These are phyloP conservation scores for Grosmannia huntii DNA, from an alignment of 2,329 filamentous ascomycete genomes.

Conservation along the genomic window DNA sequence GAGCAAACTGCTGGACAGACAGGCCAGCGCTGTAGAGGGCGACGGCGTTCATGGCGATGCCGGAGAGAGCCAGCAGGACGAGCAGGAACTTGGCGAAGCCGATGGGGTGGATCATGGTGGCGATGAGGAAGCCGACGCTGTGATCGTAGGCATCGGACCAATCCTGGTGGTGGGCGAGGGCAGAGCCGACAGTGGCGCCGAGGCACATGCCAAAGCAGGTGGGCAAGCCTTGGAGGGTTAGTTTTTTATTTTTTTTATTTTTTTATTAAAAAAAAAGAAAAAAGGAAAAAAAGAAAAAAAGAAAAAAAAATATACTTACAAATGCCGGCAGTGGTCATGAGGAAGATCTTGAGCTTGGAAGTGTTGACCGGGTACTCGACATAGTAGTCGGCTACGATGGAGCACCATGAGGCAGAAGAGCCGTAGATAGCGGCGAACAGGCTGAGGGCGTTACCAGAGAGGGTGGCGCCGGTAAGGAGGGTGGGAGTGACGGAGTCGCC, in stretches of 20 bases:
- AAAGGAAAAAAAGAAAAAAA: background rate
- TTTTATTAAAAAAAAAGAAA: too few species aligned
- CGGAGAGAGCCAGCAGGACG: conserved; percentile 41
- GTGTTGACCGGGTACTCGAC: conserved; percentile 34
- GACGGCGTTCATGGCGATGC: conserved; percentile 34
- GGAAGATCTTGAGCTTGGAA: conserved; percentile 31
- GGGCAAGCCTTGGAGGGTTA: conserved; percentile 21
- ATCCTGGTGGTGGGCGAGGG: conserved; percentile 36
- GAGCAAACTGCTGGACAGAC: conserved; percentile 27
- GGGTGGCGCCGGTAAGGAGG: conserved; percentile 20
- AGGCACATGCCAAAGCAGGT: conserved; percentile 45
- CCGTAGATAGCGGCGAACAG: conserved; percentile 34
- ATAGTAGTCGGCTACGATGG: conserved; percentile 32
- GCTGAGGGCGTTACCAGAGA: conserved; percentile 26
- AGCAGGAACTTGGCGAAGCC: conserved; percentile 52
- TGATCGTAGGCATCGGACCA: conserved; percentile 42
- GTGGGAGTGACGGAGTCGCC: conserved; percentile 26
- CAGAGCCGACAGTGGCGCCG: conserved; percentile 49
- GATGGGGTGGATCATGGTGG: conserved; percentile 43
- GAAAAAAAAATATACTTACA: conserved; percentile 9
- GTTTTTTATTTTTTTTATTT: background rate
- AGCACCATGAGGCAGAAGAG: conserved; percentile 34
- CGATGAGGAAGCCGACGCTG: conserved; percentile 45
- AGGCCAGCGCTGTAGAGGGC: conserved; percentile 27
- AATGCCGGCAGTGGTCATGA: conserved; percentile 34